Percentiles rank a stretch among this genome's conserved stretches.
Evolutionary conservation across 148 eudicot species (phyloP).

Genomic region (Euryodendron excelsum): DNA sequence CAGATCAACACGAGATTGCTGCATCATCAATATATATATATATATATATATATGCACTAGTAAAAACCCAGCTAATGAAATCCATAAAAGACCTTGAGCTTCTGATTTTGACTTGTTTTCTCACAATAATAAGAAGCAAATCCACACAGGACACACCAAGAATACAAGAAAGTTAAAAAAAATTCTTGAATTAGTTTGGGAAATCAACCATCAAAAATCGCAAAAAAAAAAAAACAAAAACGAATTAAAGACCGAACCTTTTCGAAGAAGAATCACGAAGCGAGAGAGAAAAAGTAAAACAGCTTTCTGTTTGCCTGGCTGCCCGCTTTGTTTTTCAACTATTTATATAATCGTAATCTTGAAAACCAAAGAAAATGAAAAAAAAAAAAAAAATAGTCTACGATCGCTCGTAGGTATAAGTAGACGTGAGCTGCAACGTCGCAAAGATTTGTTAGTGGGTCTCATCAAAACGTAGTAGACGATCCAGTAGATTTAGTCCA

Average conservation of each 20-base stretch:
- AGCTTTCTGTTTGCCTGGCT: neutral
- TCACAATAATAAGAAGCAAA: neutral
- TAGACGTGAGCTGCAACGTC: too few species aligned
- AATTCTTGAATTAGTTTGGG: neutral
- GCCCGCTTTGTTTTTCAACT: constrained; percentile 16
- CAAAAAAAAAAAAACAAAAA: neutral
- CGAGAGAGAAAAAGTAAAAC: neutral
- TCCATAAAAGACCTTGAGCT: constrained; percentile 7
- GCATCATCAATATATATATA: too few species aligned
- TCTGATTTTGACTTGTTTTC: constrained; percentile 4
- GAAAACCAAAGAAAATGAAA: too few species aligned
- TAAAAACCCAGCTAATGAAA: neutral
- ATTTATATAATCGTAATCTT: too few species aligned
- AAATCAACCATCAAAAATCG: neutral
- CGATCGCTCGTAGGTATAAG: too few species aligned
- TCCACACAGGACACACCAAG: neutral
- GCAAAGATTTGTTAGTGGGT: too few species aligned
- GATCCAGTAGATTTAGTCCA: too few species aligned
- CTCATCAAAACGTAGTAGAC: too few species aligned
- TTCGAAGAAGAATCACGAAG: neutral
- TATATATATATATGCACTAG: too few species aligned
- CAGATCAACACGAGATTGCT: too few species aligned
- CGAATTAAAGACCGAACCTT: constrained; percentile 13
- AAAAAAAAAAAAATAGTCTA: too few species aligned
- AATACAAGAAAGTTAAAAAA: neutral